Percentiles rank a stretch among this genome's conserved stretches.
These are phyloP conservation scores for Xanthoceras sorbifolium DNA, from an alignment of 345 rosid genomes.

Conservation along the genomic window DNA sequence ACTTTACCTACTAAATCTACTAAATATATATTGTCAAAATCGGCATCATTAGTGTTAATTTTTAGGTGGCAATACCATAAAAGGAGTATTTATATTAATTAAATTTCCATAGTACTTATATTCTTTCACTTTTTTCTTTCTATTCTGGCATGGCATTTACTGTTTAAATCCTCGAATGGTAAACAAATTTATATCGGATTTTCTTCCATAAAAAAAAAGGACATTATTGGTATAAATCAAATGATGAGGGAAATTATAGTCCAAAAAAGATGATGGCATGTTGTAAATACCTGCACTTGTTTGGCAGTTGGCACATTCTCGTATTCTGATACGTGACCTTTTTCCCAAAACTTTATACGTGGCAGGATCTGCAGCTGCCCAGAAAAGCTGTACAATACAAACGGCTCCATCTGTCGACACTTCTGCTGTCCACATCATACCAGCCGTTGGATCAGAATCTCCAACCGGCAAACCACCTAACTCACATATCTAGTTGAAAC, in stretches of 20 bases:
- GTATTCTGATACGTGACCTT: constrained; percentile 28
- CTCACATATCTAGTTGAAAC: constrained; percentile 11
- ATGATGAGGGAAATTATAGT: background rate
- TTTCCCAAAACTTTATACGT: constrained; percentile 35
- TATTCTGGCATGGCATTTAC: no score
- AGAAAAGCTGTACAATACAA: constrained; percentile 23
- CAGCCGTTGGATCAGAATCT: constrained; percentile 53
- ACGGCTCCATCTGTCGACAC: constrained; percentile 24
- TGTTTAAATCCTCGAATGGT: no score
- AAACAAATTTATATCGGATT: no score
- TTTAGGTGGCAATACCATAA: no score
- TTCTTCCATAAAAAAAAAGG: no score
- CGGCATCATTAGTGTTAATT: no score
- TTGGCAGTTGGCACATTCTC: background rate
- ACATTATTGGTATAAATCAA: background rate
- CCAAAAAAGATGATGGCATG: constrained; percentile 16
- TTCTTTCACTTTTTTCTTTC: no score
- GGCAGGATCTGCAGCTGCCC: constrained; percentile 36
- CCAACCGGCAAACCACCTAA: constrained; percentile 21
- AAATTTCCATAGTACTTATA: no score
- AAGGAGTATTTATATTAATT: no score
- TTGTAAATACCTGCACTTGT: background rate
- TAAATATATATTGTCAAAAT: no score
- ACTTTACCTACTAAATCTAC: no score
- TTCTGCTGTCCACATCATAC: constrained; percentile 3